Evolutionary conservation across 2,329 filamentous ascomycete species (phyloP).

Genomic region (Fonsecaea multimorphosa): DNA sequence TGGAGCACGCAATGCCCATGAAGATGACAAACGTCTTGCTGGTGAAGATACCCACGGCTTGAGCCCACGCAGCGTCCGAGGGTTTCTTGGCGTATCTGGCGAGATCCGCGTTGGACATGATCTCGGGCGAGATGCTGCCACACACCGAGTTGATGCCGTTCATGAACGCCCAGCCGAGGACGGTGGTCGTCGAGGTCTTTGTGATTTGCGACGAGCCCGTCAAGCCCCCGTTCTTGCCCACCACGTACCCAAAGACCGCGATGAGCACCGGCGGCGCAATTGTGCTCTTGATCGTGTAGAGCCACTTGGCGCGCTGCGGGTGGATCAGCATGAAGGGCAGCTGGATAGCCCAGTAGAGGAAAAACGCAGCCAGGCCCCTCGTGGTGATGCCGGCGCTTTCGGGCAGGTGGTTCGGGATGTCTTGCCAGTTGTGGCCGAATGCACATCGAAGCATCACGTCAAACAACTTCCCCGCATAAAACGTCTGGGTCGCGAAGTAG

Average conservation of each 20-base stretch:
- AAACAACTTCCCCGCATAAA: constrained; percentile 40
- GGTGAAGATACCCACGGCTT: constrained; percentile 46
- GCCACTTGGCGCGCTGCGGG: constrained; percentile 45
- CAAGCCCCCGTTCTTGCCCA: constrained; percentile 46
- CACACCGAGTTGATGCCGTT: constrained; percentile 35
- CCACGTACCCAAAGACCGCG: constrained; percentile 49
- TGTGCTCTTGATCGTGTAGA: constrained; percentile 46
- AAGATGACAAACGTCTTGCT: constrained; percentile 50
- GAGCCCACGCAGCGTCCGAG: constrained; percentile 9
- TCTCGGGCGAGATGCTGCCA: constrained; percentile 4
- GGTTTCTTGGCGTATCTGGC: constrained; percentile 1
- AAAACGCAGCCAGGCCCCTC: constrained; percentile 39
- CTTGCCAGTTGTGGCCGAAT: constrained; percentile 28
- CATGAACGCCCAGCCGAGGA: constrained; percentile 46
- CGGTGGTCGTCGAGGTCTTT: constrained; percentile 23
- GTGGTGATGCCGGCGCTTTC: constrained; percentile 40
- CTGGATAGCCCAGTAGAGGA: constrained; percentile 40
- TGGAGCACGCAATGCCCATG: constrained; percentile 54
- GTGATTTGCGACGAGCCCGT: constrained; percentile 40
- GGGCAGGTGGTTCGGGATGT: constrained; percentile 40
- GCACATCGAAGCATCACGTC: constrained; percentile 39
- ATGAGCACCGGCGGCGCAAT: constrained; percentile 44
- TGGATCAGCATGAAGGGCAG: constrained; percentile 46
- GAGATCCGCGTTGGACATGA: constrained; percentile 14
- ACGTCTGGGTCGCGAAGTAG: constrained; percentile 43